Evolutionary conservation across 2,329 filamentous ascomycete genomes (phyloP), one percentile per base, ranked within the genome.

Genomic region (Macrophomina pseudophaseolina): DNA sequence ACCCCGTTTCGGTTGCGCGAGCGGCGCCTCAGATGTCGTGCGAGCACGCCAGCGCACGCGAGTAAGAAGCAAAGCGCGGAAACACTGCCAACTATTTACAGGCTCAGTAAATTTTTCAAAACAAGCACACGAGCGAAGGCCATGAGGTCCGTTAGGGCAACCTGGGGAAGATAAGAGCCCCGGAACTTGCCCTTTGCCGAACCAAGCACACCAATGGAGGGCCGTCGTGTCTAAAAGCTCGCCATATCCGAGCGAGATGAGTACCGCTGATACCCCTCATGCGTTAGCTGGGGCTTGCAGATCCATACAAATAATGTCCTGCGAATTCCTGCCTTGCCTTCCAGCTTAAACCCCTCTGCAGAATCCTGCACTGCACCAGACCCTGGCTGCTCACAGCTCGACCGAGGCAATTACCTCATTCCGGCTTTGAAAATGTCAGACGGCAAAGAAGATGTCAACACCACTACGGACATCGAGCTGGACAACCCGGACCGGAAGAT

Each of bases 21-120:
- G 42, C 32, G 28, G 32, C 42, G 42, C 52, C 38, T 40, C 53
- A 32, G 48, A 66, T 66, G 64, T 66, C 64, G 64, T 66, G 64
- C 64, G 53, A 66, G 64, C 64, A 66, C 64, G 64, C 64, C 53
- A 66, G 38, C 54, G 58, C 54, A 14, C 46, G 40, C 64, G 64
- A 59, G 64, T 66, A 59, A 66, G 64, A 40, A 52, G 8, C 46
- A 44, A 60, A 54, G 23, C 44, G 9, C 53, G 64, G 44, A 42
- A 12, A 60, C 53, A 42, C 33, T 33, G 7, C 64, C 54, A 66
- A 42, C 53, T 30, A 8, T 59, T 52, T 56, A 32, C 33, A 46
- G 58, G 28, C 58, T 62, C 32, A 28, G 32, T 30, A 38, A 49
- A 16, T 62, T 35, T 38, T 48, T 44, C 51, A 33, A 28, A 23